These are phyloP conservation scores for Globisporangium okanoganense DNA, from an alignment of 352 stramenopile genomes.

Conservation along the genomic window DNA sequence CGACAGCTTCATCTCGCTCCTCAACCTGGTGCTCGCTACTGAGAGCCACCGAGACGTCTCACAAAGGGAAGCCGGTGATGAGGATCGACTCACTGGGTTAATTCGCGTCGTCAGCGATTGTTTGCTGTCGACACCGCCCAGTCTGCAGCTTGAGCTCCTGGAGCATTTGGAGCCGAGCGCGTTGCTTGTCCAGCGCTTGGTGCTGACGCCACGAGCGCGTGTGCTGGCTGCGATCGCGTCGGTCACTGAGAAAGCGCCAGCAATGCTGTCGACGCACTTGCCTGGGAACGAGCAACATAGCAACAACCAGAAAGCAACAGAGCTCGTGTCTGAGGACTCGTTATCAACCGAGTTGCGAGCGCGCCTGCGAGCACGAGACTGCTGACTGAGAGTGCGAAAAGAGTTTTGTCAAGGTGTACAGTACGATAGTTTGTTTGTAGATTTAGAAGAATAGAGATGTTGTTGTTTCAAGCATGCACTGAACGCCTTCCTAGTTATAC, in stretches of 20 bases:
- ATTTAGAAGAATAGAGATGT: too few species aligned
- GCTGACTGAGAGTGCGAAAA: neutral
- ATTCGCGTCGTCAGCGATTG: neutral
- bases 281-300: neutral
- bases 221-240: neutral
- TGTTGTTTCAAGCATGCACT: too few species aligned
- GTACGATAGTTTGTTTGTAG: too few species aligned
- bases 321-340: neutral
- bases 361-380: neutral
- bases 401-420: too few species aligned
- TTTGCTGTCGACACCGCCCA: neutral
- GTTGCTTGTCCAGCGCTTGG: neutral
- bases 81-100: neutral
- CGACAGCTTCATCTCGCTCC: constrained; percentile 3
- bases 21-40: neutral
- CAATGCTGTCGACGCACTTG: neutral
- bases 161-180: neutral
- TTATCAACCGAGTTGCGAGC: neutral
- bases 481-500: too few species aligned
- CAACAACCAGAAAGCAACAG: neutral
- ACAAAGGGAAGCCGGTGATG: too few species aligned
- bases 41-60: neutral
- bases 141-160: neutral
- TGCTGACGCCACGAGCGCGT: neutral
- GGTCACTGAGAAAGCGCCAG: neutral